Conservation (phyloP, 176 grass and related monocot species). For the Alopecurus myosuroides region DNA sequence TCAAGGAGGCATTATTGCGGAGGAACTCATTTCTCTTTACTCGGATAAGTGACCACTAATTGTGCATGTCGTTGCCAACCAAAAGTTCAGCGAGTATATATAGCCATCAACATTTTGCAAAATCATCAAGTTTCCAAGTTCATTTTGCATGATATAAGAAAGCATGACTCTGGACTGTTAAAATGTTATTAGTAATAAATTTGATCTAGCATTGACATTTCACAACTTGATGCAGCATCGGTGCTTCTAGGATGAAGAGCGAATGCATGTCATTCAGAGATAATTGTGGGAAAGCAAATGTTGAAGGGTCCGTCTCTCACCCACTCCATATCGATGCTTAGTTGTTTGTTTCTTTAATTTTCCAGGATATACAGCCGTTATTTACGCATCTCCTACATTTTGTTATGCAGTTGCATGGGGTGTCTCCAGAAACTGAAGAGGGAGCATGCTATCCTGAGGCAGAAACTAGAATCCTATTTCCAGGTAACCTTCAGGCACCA, state of each 20-base stretch:
- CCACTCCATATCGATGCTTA: background rate
- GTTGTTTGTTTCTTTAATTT: background rate
- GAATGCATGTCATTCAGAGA: slow-evolving; percentile 82
- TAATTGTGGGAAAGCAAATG: slow-evolving; percentile 60
- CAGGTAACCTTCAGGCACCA: slow-evolving; percentile 49
- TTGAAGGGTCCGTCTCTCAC: slow-evolving; percentile 59
- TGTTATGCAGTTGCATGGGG: slow-evolving; percentile 61
- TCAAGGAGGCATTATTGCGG: background rate
- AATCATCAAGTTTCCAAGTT: slow-evolving; percentile 9
- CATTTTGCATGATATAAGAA: slow-evolving; percentile 2
- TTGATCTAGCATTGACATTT: slow-evolving; percentile 27
- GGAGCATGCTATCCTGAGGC: slow-evolving; percentile 69
- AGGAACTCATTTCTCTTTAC: background rate
- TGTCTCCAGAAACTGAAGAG: slow-evolving; percentile 90
- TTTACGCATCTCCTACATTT: slow-evolving; percentile 7
- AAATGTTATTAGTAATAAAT: background rate
- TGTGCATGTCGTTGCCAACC: background rate
- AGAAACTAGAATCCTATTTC: slow-evolving; percentile 97
- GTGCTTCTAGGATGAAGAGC: slow-evolving; percentile 96
- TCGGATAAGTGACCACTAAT: background rate
- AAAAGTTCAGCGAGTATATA: background rate
- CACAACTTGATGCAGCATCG: slow-evolving; percentile 66
- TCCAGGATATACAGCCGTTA: background rate
- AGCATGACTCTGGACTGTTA: background rate
- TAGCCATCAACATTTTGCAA: slow-evolving; percentile 9